Evolutionary conservation across 495 filamentous ascomycete genomes (phyloP).

Genomic region (Haplographium delicatum): DNA sequence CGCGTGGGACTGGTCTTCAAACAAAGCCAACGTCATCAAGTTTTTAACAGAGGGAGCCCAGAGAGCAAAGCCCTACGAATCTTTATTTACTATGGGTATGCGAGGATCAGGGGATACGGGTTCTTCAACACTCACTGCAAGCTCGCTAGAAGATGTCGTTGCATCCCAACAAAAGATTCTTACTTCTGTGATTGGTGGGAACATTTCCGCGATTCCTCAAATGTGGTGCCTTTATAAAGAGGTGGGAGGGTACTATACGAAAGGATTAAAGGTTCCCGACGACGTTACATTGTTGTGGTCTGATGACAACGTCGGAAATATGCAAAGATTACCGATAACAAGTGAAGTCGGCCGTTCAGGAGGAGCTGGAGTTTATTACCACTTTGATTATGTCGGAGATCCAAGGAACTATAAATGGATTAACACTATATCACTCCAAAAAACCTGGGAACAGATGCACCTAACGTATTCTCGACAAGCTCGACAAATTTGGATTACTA

Average conservation of each 20-base stretch:
- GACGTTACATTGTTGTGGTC: constrained; percentile 68
- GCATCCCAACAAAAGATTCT: constrained; percentile 52
- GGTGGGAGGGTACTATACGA: constrained; percentile 60
- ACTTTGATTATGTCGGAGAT: constrained; percentile 68
- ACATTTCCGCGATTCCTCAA: constrained; percentile 54
- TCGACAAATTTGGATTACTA: constrained; percentile 67
- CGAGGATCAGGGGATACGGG: constrained; percentile 62
- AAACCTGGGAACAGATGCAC: constrained; percentile 47
- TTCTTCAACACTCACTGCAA: constrained; percentile 44
- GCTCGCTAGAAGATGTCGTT: constrained; percentile 55
- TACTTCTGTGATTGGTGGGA: constrained; percentile 42
- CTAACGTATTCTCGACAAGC: constrained; percentile 56
- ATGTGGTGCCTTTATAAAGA: constrained; percentile 70
- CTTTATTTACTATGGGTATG: constrained; percentile 67
- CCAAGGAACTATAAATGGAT: constrained; percentile 65
- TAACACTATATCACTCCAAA: constrained; percentile 60
- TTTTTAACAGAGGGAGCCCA: constrained; percentile 64
- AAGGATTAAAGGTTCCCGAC: constrained; percentile 61
- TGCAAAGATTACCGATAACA: constrained; percentile 57
- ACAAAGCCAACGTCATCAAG: constrained; percentile 55
- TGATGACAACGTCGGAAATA: constrained; percentile 71
- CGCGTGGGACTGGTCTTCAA: constrained; percentile 59
- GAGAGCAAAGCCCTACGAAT: constrained; percentile 58
- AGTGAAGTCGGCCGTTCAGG: constrained; percentile 54
- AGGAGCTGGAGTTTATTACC: constrained; percentile 70